Percentiles rank a stretch among this genome's conserved stretches.
Evolutionary conservation across 768 basidiomycete species (phyloP).

Genomic region (Ramaria sp.): DNA sequence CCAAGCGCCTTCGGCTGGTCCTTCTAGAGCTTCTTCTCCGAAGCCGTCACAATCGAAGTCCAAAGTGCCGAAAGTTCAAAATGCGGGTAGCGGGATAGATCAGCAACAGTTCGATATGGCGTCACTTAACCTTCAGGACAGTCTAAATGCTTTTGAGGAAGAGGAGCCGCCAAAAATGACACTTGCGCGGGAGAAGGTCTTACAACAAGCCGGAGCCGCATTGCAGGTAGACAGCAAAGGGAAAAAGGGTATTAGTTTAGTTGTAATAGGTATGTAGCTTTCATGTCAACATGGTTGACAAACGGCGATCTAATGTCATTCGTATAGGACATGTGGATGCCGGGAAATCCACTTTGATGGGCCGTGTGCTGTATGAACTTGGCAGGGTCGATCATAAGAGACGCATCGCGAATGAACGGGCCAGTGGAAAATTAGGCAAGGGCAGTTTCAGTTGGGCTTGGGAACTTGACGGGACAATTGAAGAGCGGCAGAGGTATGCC

Average conservation of each 20-base stretch:
- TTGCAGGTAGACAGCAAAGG: conserved; percentile 33
- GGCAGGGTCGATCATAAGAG: conserved; percentile 83
- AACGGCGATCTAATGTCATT: not conserved
- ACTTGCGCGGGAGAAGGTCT: conserved; percentile 67
- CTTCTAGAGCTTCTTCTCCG: conserved; percentile 37
- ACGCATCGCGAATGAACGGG: conserved; percentile 75
- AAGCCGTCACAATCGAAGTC: conserved; percentile 24
- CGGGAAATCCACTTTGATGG: conserved; percentile 97
- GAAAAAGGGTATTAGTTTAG: conserved; percentile 71
- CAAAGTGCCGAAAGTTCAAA: conserved; percentile 33
- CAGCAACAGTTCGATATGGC: conserved; percentile 62
- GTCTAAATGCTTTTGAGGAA: conserved; percentile 31
- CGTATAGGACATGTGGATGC: conserved; percentile 91
- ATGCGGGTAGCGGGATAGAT: conserved; percentile 34
- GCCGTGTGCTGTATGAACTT: conserved; percentile 83
- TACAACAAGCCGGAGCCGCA: conserved; percentile 63
- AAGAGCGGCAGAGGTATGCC: conserved; percentile 83
- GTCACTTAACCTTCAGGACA: conserved; percentile 48
- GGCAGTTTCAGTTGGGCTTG: conserved; percentile 97
- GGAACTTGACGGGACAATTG: conserved; percentile 86
- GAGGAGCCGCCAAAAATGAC: conserved; percentile 48
- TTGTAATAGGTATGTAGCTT: conserved; percentile 71
- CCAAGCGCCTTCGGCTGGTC: conserved; percentile 28
- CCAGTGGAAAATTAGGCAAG: conserved; percentile 84
- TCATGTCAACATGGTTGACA: conserved; percentile 4